These are phyloP conservation scores for Xylaria sp. DNA, from an alignment of 2,329 filamentous ascomycete species.

Conservation along the genomic window DNA sequence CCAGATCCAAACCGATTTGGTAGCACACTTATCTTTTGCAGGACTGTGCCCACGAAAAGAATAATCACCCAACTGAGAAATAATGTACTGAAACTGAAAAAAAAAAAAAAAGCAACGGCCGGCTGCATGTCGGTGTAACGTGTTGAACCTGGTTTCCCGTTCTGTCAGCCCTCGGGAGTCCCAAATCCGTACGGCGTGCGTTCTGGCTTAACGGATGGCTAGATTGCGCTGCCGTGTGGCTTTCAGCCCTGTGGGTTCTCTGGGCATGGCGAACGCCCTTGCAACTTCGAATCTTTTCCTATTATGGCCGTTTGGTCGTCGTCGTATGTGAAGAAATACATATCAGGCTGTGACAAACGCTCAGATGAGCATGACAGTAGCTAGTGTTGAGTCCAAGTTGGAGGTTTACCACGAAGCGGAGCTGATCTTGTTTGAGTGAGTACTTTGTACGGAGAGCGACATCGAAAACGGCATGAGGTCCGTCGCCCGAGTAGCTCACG, in stretches of 20 bases:
- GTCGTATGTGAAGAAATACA: too few species aligned
- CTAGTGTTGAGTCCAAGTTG: too few species aligned
- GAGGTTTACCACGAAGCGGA: too few species aligned
- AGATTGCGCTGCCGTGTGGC: conserved; percentile 5
- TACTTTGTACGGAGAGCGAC: background rate
- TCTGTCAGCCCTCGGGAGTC: background rate
- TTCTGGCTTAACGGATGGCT: background rate
- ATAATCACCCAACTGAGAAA: background rate
- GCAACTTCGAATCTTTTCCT: background rate
- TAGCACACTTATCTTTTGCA: background rate
- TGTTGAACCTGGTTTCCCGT: background rate
- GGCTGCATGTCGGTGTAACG: background rate
- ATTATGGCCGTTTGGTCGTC: too few species aligned
- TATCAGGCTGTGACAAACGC: too few species aligned
- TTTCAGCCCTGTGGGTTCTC: conserved; percentile 7
- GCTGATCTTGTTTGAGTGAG: background rate
- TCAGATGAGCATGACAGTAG: too few species aligned
- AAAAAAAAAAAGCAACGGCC: background rate
- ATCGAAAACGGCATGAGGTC: background rate
- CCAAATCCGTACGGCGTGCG: background rate
- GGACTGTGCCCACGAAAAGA: background rate
- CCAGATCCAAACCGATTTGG: background rate
- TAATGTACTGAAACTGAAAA: background rate
- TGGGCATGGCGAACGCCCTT: background rate
- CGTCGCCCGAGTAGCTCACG: background rate